phyloP scores from a whole-genome alignment of 2,329 filamentous ascomycete genomes.

The Penicillium sp. region DNA sequence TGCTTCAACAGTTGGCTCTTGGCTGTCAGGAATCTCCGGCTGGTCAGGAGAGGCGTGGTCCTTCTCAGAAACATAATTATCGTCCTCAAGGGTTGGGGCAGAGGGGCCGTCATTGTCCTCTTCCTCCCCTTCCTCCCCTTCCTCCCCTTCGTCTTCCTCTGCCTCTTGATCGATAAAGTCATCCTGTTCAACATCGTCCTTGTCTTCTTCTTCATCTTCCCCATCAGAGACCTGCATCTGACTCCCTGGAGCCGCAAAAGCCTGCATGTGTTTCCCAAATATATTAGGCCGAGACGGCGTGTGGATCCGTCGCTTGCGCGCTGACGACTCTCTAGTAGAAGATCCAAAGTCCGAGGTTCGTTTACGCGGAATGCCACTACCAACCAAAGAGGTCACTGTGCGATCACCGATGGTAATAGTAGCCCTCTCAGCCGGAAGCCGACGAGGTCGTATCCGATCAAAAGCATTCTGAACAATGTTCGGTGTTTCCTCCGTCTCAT shows the following conservation, averaged over 20 bases:
- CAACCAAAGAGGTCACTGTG: constrained; percentile 64
- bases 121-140: constrained; percentile 9
- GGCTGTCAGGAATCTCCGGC: constrained; percentile 5
- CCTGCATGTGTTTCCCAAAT: constrained; percentile 48
- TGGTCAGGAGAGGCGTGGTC: constrained; percentile 2
- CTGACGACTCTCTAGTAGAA: constrained; percentile 19
- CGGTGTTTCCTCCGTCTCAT: constrained; percentile 31
- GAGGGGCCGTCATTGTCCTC: constrained; percentile 5
- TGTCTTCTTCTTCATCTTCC: constrained; percentile 19
- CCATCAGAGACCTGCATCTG: constrained; percentile 28
- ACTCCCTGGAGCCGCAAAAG: constrained; percentile 57
- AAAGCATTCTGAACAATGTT: constrained; percentile 60
- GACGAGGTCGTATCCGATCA: constrained; percentile 63
- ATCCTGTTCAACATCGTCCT: constrained; percentile 22
- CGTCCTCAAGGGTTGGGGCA: constrained; percentile 17
- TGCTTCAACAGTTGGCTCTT: constrained; percentile 8
- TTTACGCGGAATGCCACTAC: constrained; percentile 49
- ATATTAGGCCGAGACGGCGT: constrained; percentile 38
- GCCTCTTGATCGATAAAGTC: constrained; percentile 13
- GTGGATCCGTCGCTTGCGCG: constrained; percentile 42
- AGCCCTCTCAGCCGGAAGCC: constrained; percentile 61
- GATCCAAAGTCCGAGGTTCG: constrained; percentile 30
- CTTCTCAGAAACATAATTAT: constrained; percentile 15
- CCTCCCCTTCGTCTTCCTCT: constrained; percentile 10
- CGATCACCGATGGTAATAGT: constrained; percentile 72